Base-by-base conservation (phyloP, 257 asterid species). In the Forsythia viridissima region DNA sequence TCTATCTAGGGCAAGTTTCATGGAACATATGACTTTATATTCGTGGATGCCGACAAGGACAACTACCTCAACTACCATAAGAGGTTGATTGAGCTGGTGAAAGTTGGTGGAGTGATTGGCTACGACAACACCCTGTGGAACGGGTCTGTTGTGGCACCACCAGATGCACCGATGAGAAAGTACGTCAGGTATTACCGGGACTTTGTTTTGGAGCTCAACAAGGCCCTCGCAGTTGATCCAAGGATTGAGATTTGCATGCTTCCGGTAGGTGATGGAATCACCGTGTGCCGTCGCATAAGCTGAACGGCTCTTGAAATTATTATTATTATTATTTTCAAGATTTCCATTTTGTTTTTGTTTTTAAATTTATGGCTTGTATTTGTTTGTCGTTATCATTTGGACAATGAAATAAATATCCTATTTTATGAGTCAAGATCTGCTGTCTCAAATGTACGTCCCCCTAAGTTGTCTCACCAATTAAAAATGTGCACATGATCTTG, bases 121-220 rank as follows among this genome's bases (percentile, higher is more conserved):
- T 94, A 94, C 80, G 98, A 93, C 90, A 94, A 94, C 92, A 94
- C 98, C 77, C 76, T 94, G 34, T 94, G 98, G 98, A 88, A 87
- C 55, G 98, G 98, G 3, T 87, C 95, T 0, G 97, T 94, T 74
- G 98, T 89, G 79, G 97, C 97, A 3, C 91, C 98, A 70, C 91
- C 94, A 0, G 98, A 92, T 82, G 97, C 98, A 0, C 97, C 98
- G 0, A 2, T 93, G 86, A 91, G 96, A 81, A 92, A 93, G 88
- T 90, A 93, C 20, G 92, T 93, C 3, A 80, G 92, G 86, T 91
- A 91, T 72, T 92, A 91, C 37, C 78, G 97, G 55, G 96, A 92
- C 79, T 92, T 88, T 8, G 97, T 94, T 73, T 41, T 94, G 85
- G 98, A 91, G 86, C 92, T 94, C 52, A 92, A 94, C 89, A 94